A percentile compares a stretch with the other conserved stretches of the same genome.
phyloP scores from a whole-genome alignment of 2,329 filamentous ascomycete species.

The Myriosclerotinia duriaeana region DNA sequence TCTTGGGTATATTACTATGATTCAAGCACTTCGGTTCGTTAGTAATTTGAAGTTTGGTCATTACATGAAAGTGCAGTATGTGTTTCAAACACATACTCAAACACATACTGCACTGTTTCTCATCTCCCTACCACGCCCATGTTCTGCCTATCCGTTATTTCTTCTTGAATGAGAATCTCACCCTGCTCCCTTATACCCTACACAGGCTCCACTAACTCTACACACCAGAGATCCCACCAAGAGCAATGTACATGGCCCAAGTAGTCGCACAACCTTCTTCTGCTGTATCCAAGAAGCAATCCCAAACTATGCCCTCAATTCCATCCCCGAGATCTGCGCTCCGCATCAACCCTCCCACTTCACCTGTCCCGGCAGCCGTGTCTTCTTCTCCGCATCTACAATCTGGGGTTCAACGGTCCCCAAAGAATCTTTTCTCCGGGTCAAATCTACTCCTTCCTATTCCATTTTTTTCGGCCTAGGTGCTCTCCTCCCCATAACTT shows the following conservation, averaged over 20 bases:
- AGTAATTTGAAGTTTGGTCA: constrained; percentile 53
- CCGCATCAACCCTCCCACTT: constrained; percentile 55
- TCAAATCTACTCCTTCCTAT: constrained; percentile 37
- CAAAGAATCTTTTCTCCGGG: constrained; percentile 43
- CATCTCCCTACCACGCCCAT: neutral
- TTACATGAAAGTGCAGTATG: constrained; percentile 47
- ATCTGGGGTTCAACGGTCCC: constrained; percentile 75
- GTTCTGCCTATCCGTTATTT: neutral
- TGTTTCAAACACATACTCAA: no score
- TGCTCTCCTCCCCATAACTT: constrained; percentile 32
- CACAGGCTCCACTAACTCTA: neutral
- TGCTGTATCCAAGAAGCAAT: constrained; percentile 66
- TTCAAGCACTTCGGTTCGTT: constrained; percentile 51
- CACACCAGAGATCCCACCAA: constrained; percentile 33
- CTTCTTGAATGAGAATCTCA: no score
- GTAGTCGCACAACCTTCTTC: constrained; percentile 60
- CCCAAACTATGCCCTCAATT: constrained; percentile 59
- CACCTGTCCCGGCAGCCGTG: constrained; percentile 51
- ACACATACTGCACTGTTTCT: neutral
- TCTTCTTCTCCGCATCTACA: constrained; percentile 68
- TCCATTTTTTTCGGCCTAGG: constrained; percentile 39
- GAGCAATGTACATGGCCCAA: constrained; percentile 43
- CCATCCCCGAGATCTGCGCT: constrained; percentile 65
- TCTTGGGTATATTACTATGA: constrained; percentile 68
- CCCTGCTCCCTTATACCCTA: no score